phyloP scores from a whole-genome alignment of 148 eudicot genomes.

The Simmondsia chinensis region DNA sequence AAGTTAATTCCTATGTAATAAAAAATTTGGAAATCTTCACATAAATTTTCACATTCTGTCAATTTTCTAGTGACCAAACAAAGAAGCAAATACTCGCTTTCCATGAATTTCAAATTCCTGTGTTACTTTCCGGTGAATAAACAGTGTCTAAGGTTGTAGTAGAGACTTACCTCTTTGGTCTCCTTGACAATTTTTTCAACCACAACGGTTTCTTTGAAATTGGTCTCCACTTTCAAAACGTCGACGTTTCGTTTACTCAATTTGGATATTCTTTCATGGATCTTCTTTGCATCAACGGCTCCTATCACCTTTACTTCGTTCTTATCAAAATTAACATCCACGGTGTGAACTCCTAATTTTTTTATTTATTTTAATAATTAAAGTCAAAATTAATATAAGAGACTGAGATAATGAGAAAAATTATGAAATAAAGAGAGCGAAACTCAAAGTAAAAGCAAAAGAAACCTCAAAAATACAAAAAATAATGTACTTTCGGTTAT shows the following conservation, averaged over 20 bases:
- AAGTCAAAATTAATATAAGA: background rate
- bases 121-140: too few species aligned
- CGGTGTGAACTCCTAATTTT: conserved; percentile 46
- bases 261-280: conserved; percentile 42
- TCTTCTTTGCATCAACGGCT: conserved; percentile 50
- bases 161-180: conserved; percentile 25
- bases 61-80: too few species aligned
- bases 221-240: conserved; percentile 26
- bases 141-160: background rate
- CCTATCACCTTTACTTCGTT: conserved; percentile 54
- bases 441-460: too few species aligned
- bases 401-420: background rate
- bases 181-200: conserved; percentile 33
- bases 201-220: conserved; percentile 30
- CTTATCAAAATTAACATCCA: conserved; percentile 41
- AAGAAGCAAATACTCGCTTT: too few species aligned
- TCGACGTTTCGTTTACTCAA: conserved; percentile 55
- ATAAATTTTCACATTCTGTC: too few species aligned
- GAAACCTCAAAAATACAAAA: too few species aligned
- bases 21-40: too few species aligned
- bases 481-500: too few species aligned
- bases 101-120: too few species aligned
- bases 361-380: background rate
- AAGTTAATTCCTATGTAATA: too few species aligned
- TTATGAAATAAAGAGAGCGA: too few species aligned